Conservation (phyloP, 1,139 yeast genomes). For the Sugiyamaella sp. region DNA sequence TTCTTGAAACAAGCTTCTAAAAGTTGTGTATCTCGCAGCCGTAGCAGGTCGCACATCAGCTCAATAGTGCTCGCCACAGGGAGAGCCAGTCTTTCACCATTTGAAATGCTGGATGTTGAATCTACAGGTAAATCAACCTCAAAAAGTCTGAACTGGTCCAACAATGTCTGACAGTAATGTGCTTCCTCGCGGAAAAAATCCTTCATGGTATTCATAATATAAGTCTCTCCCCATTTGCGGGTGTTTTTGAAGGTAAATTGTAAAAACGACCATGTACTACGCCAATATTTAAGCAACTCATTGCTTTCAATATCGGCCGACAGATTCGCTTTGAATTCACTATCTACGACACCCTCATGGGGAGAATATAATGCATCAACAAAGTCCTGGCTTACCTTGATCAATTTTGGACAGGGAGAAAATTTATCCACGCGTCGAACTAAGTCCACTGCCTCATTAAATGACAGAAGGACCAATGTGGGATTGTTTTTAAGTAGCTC, state of each 20-base stretch:
- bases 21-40: slow-evolving; percentile 76
- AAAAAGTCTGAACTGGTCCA: slow-evolving; percentile 65
- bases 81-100: slow-evolving; percentile 34
- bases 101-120: slow-evolving; percentile 24
- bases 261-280: slow-evolving; percentile 67
- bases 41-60: slow-evolving; percentile 72
- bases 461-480: slow-evolving; percentile 51
- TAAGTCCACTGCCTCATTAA: slow-evolving; percentile 50
- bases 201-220: slow-evolving; percentile 59
- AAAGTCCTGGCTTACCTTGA: slow-evolving; percentile 76
- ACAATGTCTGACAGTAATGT: slow-evolving; percentile 70
- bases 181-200: slow-evolving; percentile 87
- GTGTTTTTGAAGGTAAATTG: slow-evolving; percentile 70
- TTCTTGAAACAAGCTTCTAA: slow-evolving; percentile 73
- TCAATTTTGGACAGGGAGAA: slow-evolving; percentile 77
- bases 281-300: slow-evolving; percentile 58
- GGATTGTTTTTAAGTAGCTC: slow-evolving; percentile 52
- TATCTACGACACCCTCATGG: slow-evolving; percentile 55
- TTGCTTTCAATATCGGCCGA: slow-evolving; percentile 29
- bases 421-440: slow-evolving; percentile 53
- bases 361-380: slow-evolving; percentile 67
- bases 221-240: slow-evolving; percentile 68
- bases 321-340: slow-evolving; percentile 34
- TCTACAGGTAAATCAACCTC: slow-evolving; percentile 47
- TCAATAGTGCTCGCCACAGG: slow-evolving; percentile 37